Percentiles rank a stretch among this genome's conserved stretches.
phyloP scores from a whole-genome alignment of 2,329 filamentous ascomycete genomes.

The Colletotrichum simmondsii region DNA sequence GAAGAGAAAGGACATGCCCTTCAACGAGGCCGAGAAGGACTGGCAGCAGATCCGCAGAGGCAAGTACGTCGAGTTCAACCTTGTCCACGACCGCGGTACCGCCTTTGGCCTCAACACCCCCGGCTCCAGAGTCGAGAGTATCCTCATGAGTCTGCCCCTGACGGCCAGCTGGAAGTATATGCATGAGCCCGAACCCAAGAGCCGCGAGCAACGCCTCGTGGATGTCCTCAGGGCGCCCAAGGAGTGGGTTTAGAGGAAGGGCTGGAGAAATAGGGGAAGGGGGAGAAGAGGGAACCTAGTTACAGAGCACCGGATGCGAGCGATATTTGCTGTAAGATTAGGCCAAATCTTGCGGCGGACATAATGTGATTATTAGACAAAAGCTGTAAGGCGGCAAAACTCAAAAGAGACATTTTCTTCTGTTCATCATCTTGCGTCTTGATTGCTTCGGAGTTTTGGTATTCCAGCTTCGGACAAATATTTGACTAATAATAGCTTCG shows the following conservation, averaged over 20 bases:
- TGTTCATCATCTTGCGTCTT: neutral
- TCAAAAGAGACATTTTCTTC: conserved; percentile 19
- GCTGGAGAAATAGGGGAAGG: neutral
- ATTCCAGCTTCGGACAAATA: neutral
- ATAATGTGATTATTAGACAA: conserved; percentile 34
- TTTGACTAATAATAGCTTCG: too few species aligned
- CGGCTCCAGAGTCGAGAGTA: conserved; percentile 92
- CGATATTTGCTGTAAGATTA: conserved; percentile 27
- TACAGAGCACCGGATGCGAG: conserved; percentile 17
- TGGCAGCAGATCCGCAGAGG: conserved; percentile 97
- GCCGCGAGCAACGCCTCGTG: conserved; percentile 82
- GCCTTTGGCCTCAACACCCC: conserved; percentile 95
- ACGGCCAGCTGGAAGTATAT: conserved; percentile 97
- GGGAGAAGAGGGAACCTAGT: conserved; percentile 8
- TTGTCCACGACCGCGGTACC: conserved; percentile 95
- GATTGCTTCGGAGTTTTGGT: neutral
- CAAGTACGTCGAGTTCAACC: conserved; percentile 98
- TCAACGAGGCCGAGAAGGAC: conserved; percentile 84
- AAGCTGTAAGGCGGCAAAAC: conserved; percentile 31
- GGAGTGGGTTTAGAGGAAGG: conserved; percentile 68
- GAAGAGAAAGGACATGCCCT: conserved; percentile 91
- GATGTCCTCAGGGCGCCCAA: conserved; percentile 74
- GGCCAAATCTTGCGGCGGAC: conserved; percentile 21
- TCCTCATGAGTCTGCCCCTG: conserved; percentile 94
- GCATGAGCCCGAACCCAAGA: conserved; percentile 82